Percentiles rank a stretch among this genome's conserved stretches.
Evolutionary conservation across 2,329 filamentous ascomycete genomes (phyloP).

Genomic region (Cadophora gregata): DNA sequence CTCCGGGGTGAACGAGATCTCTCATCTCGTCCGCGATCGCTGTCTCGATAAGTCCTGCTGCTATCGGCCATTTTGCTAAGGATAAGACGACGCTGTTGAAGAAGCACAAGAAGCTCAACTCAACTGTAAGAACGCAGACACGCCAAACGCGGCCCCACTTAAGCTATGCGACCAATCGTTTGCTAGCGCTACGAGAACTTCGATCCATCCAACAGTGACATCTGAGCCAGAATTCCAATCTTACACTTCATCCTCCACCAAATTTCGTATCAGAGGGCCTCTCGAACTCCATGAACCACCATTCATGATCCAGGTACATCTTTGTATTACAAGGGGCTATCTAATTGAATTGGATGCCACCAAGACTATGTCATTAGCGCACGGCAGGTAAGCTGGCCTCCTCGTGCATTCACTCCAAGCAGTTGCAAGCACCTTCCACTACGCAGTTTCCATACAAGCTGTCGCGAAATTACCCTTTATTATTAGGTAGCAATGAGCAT

Average conservation of each 20-base stretch:
- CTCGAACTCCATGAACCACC: neutral
- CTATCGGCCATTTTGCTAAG: slow-evolving; percentile 19
- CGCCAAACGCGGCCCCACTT: neutral
- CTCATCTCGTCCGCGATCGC: slow-evolving; percentile 19
- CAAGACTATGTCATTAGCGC: too few species aligned
- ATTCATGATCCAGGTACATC: too few species aligned
- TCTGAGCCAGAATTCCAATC: neutral
- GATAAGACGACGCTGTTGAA: neutral
- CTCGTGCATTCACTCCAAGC: too few species aligned
- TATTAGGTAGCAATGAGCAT: slow-evolving; percentile 7
- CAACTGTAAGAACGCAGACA: neutral
- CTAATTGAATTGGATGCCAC: too few species aligned
- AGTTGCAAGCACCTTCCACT: slow-evolving; percentile 2
- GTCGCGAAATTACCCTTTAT: slow-evolving; percentile 3
- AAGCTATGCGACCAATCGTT: neutral
- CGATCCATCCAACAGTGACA: too few species aligned
- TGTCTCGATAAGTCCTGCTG: slow-evolving; percentile 14
- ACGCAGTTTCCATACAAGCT: slow-evolving; percentile 8
- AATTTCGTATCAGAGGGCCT: neutral
- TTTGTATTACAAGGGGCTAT: too few species aligned
- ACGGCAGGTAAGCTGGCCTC: neutral
- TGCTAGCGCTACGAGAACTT: neutral
- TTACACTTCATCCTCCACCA: neutral
- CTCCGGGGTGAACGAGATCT: slow-evolving; percentile 31
- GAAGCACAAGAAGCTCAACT: neutral